A percentile compares a stretch with the other conserved stretches of the same genome.
Evolutionary conservation across 2,329 filamentous ascomycete species (phyloP).

Genomic region (Hymenoscyphus fructigenus): DNA sequence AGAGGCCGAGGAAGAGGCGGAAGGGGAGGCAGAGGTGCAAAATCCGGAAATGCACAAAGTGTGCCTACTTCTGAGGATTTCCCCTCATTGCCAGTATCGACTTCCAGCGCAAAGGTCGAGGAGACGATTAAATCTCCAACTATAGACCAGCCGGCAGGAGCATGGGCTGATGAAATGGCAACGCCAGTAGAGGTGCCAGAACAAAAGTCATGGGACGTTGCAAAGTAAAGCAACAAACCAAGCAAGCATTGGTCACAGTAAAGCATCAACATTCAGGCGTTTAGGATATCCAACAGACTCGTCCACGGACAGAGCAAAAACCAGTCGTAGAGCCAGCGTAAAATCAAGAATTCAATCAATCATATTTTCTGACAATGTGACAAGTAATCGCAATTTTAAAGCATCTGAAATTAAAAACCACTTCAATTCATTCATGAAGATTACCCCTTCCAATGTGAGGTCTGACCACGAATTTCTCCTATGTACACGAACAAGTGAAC

Average conservation of each 20-base stretch:
- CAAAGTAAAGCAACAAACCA: background rate
- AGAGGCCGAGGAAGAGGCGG: constrained; percentile 28
- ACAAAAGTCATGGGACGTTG: background rate
- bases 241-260: constrained; percentile 11
- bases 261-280: background rate
- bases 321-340: background rate
- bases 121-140: constrained; percentile 16
- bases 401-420: background rate
- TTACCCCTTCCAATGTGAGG: background rate
- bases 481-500: constrained; percentile 10
- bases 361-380: background rate
- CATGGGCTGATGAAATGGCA: constrained; percentile 21
- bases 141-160: constrained; percentile 7
- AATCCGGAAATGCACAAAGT: constrained; percentile 18
- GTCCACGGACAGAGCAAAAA: constrained; percentile 27
- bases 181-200: constrained; percentile 11
- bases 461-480: background rate
- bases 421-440: background rate
- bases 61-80: constrained; percentile 30
- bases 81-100: constrained; percentile 27
- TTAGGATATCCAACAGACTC: constrained; percentile 14
- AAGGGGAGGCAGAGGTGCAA: constrained; percentile 24
- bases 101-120: background rate
- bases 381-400: background rate
- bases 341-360: background rate